Conservation (phyloP, 1,284 basidiomycete species). For the Flammula alnicola region DNA sequence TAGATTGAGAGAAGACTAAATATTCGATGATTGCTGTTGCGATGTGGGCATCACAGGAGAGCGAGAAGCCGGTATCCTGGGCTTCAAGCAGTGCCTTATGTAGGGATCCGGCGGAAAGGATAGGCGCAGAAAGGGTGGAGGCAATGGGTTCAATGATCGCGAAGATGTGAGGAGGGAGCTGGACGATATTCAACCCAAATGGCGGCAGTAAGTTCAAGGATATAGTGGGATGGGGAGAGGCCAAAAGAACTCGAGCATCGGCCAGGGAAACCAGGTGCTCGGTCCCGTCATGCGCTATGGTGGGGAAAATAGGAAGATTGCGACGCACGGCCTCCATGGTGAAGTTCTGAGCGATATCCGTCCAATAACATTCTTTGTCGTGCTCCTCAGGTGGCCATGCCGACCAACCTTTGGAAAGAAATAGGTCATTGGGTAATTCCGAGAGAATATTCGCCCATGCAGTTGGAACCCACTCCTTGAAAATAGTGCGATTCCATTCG, state of each 20-base stretch:
- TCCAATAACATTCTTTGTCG: constrained; percentile 13
- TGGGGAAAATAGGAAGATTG: constrained; percentile 8
- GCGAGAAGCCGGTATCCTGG: no score
- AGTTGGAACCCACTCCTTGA: constrained; percentile 37
- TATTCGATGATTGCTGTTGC: constrained; percentile 13
- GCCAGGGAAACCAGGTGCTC: neutral
- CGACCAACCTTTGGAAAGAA: constrained; percentile 23
- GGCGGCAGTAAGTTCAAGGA: constrained; percentile 2
- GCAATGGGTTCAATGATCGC: constrained; percentile 1
- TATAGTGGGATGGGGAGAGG: constrained; percentile 1
- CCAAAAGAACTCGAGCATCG: constrained; percentile 6
- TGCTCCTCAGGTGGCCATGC: constrained; percentile 37
- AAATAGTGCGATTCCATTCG: constrained; percentile 45
- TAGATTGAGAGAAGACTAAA: constrained; percentile 14
- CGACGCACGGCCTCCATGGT: neutral
- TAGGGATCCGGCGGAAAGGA: constrained; percentile 11
- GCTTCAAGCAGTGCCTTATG: no score
- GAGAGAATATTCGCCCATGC: constrained; percentile 35
- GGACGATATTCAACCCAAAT: constrained; percentile 12
- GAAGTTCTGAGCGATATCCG: neutral
- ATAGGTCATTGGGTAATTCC: constrained; percentile 26
- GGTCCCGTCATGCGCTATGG: neutral
- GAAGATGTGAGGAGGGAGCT: constrained; percentile 19
- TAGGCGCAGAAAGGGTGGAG: neutral
- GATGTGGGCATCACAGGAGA: neutral